Percentiles rank a stretch among this genome's conserved stretches.
Evolutionary conservation across 441 rosid species (phyloP).

Genomic region (Mallotus japonicus): DNA sequence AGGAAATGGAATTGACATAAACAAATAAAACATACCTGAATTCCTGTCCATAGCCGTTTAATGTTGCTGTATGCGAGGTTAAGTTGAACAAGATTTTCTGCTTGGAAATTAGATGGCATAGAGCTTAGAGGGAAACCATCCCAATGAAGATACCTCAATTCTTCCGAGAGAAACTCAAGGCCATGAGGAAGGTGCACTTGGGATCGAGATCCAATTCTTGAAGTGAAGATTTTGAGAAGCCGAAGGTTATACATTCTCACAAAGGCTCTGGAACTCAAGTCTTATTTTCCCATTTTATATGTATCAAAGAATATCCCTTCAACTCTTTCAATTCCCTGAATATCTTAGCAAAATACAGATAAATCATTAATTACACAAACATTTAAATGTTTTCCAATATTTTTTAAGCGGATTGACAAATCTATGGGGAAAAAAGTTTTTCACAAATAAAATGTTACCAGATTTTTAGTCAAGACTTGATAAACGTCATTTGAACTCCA

Average conservation of each 20-base stretch:
- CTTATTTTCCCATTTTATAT: neutral
- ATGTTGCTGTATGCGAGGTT: conserved; percentile 13
- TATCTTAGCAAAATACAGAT: neutral
- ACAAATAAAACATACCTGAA: conserved; percentile 15
- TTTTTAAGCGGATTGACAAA: too few relatives aligned
- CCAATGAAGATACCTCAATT: conserved; percentile 33
- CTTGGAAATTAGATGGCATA: conserved; percentile 27
- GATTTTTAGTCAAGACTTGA: conserved; percentile 3
- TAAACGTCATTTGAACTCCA: conserved; percentile 11
- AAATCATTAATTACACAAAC: too few relatives aligned
- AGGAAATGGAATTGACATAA: neutral
- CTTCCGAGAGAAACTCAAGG: conserved; percentile 19
- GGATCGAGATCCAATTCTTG: neutral
- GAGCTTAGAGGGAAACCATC: conserved; percentile 24
- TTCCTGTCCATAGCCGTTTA: conserved; percentile 24
- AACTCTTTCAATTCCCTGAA: conserved; percentile 24
- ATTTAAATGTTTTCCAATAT: too few relatives aligned
- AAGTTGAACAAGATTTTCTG: conserved; percentile 25
- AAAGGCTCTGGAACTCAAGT: conserved; percentile 16
- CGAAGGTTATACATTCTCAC: conserved; percentile 25
- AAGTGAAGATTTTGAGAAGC: conserved; percentile 18
- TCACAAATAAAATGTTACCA: neutral
- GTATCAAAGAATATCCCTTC: conserved; percentile 25
- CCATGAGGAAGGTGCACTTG: conserved; percentile 21
- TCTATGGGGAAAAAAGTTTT: neutral